Conservation (phyloP, 768 basidiomycete genomes). For the Hemileccinum impolitum region DNA sequence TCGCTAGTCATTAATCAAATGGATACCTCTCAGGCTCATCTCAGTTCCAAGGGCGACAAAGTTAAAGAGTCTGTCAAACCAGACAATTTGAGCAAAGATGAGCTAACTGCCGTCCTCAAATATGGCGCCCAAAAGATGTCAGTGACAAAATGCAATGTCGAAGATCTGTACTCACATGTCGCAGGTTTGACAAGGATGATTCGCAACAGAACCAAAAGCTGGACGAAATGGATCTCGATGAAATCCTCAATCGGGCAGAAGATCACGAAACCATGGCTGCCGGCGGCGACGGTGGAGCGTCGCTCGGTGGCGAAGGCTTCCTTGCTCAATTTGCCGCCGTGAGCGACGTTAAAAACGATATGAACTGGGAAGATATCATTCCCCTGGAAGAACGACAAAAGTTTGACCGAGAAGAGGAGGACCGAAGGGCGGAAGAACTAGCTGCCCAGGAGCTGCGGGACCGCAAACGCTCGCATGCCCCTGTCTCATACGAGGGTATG, state of each 20-base stretch:
- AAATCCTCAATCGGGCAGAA: constrained; percentile 94
- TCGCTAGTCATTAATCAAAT: constrained; percentile 97
- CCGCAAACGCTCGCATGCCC: constrained; percentile 82
- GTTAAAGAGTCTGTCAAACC: constrained; percentile 69
- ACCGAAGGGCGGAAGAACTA: constrained; percentile 68
- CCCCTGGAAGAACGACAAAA: constrained; percentile 86
- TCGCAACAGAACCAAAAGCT: constrained; percentile 89
- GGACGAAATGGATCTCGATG: constrained; percentile 98
- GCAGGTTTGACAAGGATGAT: constrained; percentile 97
- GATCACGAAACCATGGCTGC: constrained; percentile 92
- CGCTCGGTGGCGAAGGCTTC: constrained; percentile 97
- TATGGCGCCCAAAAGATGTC: constrained; percentile 98
- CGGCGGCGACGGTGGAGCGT: constrained; percentile 80
- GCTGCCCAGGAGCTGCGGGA: constrained; percentile 65
- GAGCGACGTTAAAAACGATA: constrained; percentile 98
- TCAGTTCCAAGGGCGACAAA: constrained; percentile 73
- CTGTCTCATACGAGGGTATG: constrained; percentile 91
- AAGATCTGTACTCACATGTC: constrained; percentile 8
- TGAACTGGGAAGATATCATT: constrained; percentile 99
- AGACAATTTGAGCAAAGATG: constrained; percentile 90
- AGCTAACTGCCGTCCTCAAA: constrained; percentile 95
- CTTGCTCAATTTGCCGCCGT: constrained; percentile 92
- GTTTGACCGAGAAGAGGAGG: constrained; percentile 78
- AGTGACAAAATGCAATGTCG: constrained; percentile 26
- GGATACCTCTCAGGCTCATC: constrained; percentile 97